Conservation (phyloP, 345 rosid genomes). For the Hevea brasiliensis region DNA sequence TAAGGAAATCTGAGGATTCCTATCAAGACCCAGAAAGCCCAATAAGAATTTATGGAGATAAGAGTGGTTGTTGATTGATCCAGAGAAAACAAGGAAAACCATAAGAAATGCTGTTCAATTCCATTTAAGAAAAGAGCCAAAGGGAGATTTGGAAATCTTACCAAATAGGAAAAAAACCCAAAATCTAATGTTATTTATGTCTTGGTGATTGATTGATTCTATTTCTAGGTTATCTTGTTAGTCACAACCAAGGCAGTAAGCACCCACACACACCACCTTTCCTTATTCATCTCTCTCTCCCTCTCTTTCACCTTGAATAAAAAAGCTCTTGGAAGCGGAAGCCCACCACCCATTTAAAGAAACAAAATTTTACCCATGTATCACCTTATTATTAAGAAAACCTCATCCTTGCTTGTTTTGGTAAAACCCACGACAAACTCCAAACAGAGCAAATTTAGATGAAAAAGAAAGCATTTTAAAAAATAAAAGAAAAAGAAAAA, state of each 20-base stretch:
- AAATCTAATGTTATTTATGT: neutral
- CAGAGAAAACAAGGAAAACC: neutral
- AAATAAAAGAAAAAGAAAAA: too few species aligned
- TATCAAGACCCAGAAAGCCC: neutral
- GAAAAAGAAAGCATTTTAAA: slow-evolving; percentile 4
- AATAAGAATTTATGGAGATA: neutral
- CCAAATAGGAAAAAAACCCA: slow-evolving; percentile 14
- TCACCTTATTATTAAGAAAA: slow-evolving; percentile 7
- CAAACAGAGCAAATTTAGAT: slow-evolving; percentile 27
- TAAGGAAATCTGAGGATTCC: slow-evolving; percentile 11
- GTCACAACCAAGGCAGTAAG: slow-evolving; percentile 12
- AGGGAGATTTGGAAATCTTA: slow-evolving; percentile 18
- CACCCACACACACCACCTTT: slow-evolving; percentile 23
- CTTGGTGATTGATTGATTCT: slow-evolving; percentile 43
- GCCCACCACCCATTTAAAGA: slow-evolving; percentile 22
- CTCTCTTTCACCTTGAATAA: neutral
- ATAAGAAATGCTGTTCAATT: slow-evolving; percentile 8
- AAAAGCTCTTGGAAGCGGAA: neutral
- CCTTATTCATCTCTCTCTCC: slow-evolving; percentile 16
- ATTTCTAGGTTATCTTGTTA: slow-evolving; percentile 21
- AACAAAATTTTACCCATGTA: neutral
- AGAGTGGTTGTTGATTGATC: neutral
- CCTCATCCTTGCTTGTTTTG: slow-evolving; percentile 47
- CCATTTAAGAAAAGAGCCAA: neutral
- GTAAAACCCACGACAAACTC: slow-evolving; percentile 33